Evolutionary conservation across 2,329 filamentous ascomycete genomes (phyloP).

Genomic region (Lecanicillium sp.): DNA sequence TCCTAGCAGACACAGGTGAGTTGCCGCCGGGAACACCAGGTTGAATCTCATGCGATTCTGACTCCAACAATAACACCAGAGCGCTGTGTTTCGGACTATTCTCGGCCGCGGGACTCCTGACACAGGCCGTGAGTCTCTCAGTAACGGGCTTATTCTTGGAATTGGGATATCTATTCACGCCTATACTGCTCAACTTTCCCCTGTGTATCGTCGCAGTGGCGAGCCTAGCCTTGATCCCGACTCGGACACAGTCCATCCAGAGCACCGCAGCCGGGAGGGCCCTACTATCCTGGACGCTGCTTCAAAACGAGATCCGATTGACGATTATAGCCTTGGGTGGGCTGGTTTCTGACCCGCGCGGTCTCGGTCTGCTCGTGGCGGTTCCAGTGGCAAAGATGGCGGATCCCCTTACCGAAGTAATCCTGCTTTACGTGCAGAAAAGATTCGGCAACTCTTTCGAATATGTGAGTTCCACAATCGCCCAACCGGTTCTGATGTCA

Average conservation of each 20-base stretch:
- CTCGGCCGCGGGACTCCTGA: background rate
- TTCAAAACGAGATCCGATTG: constrained; percentile 1
- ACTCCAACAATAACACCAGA: background rate
- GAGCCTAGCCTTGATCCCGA: background rate
- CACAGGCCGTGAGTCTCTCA: background rate
- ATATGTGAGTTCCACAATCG: constrained; percentile 1
- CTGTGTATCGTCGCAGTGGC: background rate
- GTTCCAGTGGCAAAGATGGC: background rate
- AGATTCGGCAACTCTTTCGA: background rate
- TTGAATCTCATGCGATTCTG: no score
- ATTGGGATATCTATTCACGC: background rate
- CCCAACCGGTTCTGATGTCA: no score
- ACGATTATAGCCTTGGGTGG: background rate
- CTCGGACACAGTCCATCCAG: background rate
- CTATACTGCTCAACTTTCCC: background rate
- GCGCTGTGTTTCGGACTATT: background rate
- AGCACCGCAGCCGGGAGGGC: background rate
- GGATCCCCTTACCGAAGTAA: background rate
- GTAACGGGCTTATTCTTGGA: background rate
- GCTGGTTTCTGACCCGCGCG: background rate
- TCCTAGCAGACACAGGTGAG: background rate
- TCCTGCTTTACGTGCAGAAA: background rate
- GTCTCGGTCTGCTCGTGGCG: background rate
- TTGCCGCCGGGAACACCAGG: background rate
- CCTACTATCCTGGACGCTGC: background rate